Conservation (phyloP, 192 early-diverging fungal species). For the Chytriomyces sp. region DNA sequence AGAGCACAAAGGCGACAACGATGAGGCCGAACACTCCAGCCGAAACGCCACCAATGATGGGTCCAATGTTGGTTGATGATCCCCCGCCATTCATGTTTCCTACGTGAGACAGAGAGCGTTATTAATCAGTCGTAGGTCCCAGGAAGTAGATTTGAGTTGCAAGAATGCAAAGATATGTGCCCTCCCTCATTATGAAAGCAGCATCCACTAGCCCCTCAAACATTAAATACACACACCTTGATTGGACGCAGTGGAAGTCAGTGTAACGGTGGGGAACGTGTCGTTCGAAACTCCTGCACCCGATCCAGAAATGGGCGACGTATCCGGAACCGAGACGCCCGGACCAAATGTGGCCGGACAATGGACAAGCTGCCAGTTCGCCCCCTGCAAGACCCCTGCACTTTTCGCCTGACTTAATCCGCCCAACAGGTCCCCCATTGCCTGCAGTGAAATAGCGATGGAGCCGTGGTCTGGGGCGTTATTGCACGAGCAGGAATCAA, state of each 20-base stretch:
- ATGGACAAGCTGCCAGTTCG: background rate
- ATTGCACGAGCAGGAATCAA: constrained; percentile 5
- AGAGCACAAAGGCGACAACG: constrained; percentile 23
- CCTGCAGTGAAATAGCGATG: background rate
- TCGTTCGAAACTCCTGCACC: background rate
- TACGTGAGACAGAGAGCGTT: no score
- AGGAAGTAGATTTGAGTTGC: no score
- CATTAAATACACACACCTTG: background rate
- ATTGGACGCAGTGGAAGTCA: background rate
- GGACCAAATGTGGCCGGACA: constrained; percentile 12
- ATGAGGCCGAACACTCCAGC: constrained; percentile 11
- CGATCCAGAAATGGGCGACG: background rate
- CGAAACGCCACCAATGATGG: constrained; percentile 24
- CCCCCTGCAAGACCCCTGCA: background rate
- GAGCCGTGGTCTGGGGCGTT: background rate
- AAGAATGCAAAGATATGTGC: no score
- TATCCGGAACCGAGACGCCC: background rate
- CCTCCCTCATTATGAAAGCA: background rate
- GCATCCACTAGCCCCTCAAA: no score
- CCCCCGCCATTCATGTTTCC: no score
- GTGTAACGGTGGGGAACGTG: background rate
- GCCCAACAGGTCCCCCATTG: constrained; percentile 24
- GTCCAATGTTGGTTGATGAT: constrained; percentile 10
- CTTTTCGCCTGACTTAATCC: background rate
- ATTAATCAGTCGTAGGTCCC: no score